These are phyloP conservation scores for Beta vulgaris DNA, from an alignment of 148 eudicot genomes.

Conservation along the genomic window DNA sequence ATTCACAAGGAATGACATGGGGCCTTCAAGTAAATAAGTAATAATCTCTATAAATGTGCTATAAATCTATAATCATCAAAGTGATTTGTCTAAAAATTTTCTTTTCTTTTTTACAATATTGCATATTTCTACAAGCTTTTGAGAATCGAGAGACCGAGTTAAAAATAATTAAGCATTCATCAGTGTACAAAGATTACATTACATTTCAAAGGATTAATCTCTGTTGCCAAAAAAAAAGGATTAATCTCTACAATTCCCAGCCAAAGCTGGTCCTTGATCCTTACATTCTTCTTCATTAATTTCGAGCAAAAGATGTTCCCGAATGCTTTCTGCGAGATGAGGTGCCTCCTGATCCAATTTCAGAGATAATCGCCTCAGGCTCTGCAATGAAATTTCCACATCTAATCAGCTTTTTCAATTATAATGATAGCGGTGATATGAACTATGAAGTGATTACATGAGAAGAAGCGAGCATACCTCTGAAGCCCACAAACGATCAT, in stretches of 20 bases:
- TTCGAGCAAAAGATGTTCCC: constrained; percentile 42
- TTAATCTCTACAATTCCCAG: constrained; percentile 27
- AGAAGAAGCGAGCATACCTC: constrained; percentile 53
- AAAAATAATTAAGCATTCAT: not conserved
- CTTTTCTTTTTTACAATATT: constrained; percentile 5
- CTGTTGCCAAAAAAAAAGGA: too few relatives aligned
- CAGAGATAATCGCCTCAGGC: constrained; percentile 57
- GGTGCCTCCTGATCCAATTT: constrained; percentile 62
- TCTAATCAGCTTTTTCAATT: not conserved
- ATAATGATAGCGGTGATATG: not conserved
- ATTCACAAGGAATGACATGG: too few relatives aligned
- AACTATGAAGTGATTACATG: not conserved
- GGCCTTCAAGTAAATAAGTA: too few relatives aligned
- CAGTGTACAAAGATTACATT: constrained; percentile 23
- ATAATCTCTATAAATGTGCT: not conserved
- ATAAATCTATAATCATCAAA: not conserved
- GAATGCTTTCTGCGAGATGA: constrained; percentile 59
- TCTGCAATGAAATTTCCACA: constrained; percentile 40
- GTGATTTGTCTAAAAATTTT: not conserved
- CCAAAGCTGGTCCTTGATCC: constrained; percentile 45
- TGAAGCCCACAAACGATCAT: constrained; percentile 82
- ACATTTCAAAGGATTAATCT: constrained; percentile 2
- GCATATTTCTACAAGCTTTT: constrained; percentile 11
- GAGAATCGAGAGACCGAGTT: not conserved
- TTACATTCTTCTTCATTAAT: constrained; percentile 33